Percentiles rank a stretch among this genome's conserved stretches.
Evolutionary conservation across 2,329 filamentous ascomycete species (phyloP).

Genomic region (Dendryphion nanum): DNA sequence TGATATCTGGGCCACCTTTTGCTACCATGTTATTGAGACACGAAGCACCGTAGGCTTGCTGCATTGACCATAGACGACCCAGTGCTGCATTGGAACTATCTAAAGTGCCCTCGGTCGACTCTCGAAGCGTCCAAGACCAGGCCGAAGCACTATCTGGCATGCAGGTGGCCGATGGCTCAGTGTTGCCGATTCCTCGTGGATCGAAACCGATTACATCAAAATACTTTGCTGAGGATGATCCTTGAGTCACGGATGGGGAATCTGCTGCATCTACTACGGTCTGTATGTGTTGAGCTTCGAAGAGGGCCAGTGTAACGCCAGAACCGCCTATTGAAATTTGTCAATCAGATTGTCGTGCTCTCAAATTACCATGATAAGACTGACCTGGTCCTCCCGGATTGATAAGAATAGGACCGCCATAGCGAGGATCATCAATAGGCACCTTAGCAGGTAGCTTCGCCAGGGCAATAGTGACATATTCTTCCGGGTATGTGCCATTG

Average conservation of each 20-base stretch:
- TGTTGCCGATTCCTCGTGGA: conserved; percentile 41
- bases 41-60: conserved; percentile 32
- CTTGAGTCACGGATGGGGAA: conserved; percentile 1
- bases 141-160: conserved; percentile 26
- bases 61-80: conserved; percentile 43
- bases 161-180: conserved; percentile 36
- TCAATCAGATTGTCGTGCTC: too few species aligned
- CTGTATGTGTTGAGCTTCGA: conserved; percentile 22
- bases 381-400: conserved; percentile 49
- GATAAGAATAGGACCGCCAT: conserved; percentile 43
- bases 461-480: conserved; percentile 31
- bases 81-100: conserved; percentile 44
- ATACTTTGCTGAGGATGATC: conserved; percentile 28
- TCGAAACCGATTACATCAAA: conserved; percentile 48
- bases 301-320: conserved; percentile 33
- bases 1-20: conserved; percentile 36
- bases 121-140: conserved; percentile 39
- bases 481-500: conserved; percentile 31
- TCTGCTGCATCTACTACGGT: conserved; percentile 26
- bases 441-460: conserved; percentile 33
- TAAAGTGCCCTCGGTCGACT: conserved; percentile 37
- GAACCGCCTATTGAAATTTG: too few species aligned
- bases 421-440: conserved; percentile 34
- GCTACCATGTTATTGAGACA: conserved; percentile 24
- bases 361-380: too few species aligned